Percentiles rank a stretch among this genome's conserved stretches.
These are phyloP conservation scores for Vigna trinervia DNA, from an alignment of 306 rosid species.

Conservation along the genomic window DNA sequence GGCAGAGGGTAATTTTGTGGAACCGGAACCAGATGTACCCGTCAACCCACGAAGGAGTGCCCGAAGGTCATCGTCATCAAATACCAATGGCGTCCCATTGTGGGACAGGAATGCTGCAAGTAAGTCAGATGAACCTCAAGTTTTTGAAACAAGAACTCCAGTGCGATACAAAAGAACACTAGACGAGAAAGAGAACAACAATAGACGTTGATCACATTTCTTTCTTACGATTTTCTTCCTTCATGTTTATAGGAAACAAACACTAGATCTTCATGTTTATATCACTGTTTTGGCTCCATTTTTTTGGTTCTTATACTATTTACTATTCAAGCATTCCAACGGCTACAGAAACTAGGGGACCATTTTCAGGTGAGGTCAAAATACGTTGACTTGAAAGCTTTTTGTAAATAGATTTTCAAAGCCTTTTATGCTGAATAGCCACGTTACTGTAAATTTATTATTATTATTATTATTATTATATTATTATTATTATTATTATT, in stretches of 20 bases:
- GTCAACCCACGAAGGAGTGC: constrained; percentile 61
- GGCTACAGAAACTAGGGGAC: too few species aligned
- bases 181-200: constrained; percentile 86
- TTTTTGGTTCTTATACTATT: not conserved
- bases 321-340: too few species aligned
- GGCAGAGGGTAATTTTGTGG: constrained; percentile 50
- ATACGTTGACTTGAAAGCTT: too few species aligned
- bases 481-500: too few species aligned
- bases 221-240: not conserved
- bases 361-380: too few species aligned
- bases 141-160: constrained; percentile 57
- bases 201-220: constrained; percentile 50
- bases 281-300: not conserved
- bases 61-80: constrained; percentile 56
- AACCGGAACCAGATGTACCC: constrained; percentile 61
- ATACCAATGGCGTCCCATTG: constrained; percentile 51
- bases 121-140: constrained; percentile 55
- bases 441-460: too few species aligned
- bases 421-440: too few species aligned
- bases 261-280: not conserved
- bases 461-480: too few species aligned
- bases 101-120: constrained; percentile 73
- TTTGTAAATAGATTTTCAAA: too few species aligned
- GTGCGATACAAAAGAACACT: constrained; percentile 50
- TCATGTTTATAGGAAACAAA: not conserved